phyloP scores from a whole-genome alignment of 2,329 filamentous ascomycete species.

The Botrytis squamosa region DNA sequence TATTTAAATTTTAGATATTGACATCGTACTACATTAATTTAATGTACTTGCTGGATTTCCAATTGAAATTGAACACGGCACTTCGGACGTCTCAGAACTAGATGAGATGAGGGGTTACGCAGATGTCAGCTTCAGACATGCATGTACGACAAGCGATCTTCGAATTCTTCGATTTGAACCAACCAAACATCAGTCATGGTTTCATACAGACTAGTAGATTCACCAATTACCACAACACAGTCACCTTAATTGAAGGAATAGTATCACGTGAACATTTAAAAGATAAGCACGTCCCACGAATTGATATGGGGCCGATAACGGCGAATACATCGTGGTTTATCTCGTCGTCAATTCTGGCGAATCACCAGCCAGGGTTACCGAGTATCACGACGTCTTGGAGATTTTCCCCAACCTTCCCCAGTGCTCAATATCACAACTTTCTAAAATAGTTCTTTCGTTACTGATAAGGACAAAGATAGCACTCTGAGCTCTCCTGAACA shows the following conservation, averaged over 20 bases:
- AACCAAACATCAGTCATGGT: not conserved
- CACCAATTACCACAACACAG: not conserved
- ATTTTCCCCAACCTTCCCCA: conserved; percentile 3
- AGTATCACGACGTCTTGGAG: not conserved
- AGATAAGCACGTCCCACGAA: not conserved
- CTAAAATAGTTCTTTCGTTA: not conserved
- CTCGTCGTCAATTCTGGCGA: conserved; percentile 10
- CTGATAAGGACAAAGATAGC: not conserved
- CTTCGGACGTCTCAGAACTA: not conserved
- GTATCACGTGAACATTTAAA: not conserved
- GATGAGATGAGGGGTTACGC: not conserved
- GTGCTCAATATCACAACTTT: not conserved
- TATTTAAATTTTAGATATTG: not conserved
- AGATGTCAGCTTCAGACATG: not conserved
- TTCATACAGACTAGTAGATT: not conserved
- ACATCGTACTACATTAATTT: not conserved
- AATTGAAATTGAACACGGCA: not conserved
- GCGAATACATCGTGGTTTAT: not conserved
- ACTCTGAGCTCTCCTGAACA: not conserved
- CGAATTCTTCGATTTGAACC: not conserved
- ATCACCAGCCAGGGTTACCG: not conserved
- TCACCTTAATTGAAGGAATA: not conserved
- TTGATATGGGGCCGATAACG: not conserved
- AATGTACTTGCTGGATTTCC: not conserved
- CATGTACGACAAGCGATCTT: not conserved